Evolutionary conservation across 345 rosid species (phyloP).

Genomic region (Rhizophora mangle): DNA sequence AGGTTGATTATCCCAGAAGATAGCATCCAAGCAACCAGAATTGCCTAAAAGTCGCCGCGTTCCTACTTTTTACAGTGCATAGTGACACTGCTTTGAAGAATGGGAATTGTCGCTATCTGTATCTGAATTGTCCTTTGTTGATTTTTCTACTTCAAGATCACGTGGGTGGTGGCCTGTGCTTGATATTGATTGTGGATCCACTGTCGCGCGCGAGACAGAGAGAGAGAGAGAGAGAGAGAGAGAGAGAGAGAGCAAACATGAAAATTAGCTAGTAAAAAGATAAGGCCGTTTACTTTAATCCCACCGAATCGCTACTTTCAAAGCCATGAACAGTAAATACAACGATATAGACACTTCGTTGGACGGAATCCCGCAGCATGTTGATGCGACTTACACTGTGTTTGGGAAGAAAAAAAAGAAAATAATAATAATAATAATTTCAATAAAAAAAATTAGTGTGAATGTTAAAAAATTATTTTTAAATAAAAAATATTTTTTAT

Average conservation of each 20-base stretch:
- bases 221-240: too few relatives aligned
- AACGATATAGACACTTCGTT: too few relatives aligned
- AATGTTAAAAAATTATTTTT: too few relatives aligned
- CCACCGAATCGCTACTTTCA: too few relatives aligned
- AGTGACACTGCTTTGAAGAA: not conserved
- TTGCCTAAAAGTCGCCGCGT: not conserved
- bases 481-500: too few relatives aligned
- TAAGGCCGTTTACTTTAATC: not conserved
- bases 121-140: conserved; percentile 1
- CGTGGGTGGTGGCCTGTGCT: conserved; percentile 4
- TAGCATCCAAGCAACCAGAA: too few relatives aligned
- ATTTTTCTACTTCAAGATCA: conserved; percentile 6
- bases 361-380: too few relatives aligned
- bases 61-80: not conserved
- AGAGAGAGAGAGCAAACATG: not conserved
- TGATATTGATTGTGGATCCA: not conserved
- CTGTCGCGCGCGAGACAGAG: not conserved
- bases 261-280: not conserved
- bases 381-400: too few relatives aligned
- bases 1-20: not conserved
- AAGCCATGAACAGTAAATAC: too few relatives aligned
- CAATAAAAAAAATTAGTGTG: too few relatives aligned
- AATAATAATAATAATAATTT: too few relatives aligned
- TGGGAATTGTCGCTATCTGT: conserved; percentile 5
- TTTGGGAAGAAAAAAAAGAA: too few relatives aligned